Percentiles rank a stretch among this genome's conserved stretches.
Evolutionary conservation across 2,329 filamentous ascomycete genomes (phyloP).

Genomic region (Xylariaceae sp.): DNA sequence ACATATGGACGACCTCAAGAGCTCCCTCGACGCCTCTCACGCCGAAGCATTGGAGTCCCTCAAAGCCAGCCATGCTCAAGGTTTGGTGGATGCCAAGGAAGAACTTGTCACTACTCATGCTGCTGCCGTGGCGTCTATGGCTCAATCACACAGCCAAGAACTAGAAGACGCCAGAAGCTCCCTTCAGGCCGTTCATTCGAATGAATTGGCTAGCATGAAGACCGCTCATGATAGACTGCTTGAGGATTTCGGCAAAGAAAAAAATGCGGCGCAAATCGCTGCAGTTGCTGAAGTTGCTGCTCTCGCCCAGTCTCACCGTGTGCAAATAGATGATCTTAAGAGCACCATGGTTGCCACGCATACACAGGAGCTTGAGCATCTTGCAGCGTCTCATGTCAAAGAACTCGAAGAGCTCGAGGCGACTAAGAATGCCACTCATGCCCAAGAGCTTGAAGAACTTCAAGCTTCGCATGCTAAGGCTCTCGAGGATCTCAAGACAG

Average conservation of each 20-base stretch:
- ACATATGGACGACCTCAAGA: conserved; percentile 24
- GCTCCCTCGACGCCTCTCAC: conserved; percentile 18
- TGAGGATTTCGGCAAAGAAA: conserved; percentile 17
- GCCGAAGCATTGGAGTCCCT: conserved; percentile 25
- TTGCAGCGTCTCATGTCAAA: conserved; percentile 15
- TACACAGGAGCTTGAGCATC: conserved; percentile 21
- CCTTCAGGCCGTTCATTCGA: conserved; percentile 15
- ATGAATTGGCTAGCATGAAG: conserved; percentile 20
- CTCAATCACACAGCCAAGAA: conserved; percentile 18
- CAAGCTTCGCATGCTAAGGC: conserved; percentile 16
- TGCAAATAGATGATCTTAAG: conserved; percentile 18
- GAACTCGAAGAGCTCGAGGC: conserved; percentile 23
- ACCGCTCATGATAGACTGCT: conserved; percentile 16
- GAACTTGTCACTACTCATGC: conserved; percentile 21
- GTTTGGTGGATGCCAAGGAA: conserved; percentile 22
- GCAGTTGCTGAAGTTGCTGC: conserved; percentile 25
- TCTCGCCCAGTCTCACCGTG: conserved; percentile 4
- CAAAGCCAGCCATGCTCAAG: conserved; percentile 14
- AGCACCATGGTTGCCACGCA: conserved; percentile 15
- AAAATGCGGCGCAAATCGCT: conserved; percentile 19
- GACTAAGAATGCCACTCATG: conserved; percentile 21
- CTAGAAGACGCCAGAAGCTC: conserved; percentile 20
- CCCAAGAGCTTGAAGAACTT: not conserved
- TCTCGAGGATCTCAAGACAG: conserved; percentile 17
- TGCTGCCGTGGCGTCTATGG: conserved; percentile 22